Base-by-base conservation (phyloP, 2,329 filamentous ascomycete species). In the Stylonectria norvegica region DNA sequence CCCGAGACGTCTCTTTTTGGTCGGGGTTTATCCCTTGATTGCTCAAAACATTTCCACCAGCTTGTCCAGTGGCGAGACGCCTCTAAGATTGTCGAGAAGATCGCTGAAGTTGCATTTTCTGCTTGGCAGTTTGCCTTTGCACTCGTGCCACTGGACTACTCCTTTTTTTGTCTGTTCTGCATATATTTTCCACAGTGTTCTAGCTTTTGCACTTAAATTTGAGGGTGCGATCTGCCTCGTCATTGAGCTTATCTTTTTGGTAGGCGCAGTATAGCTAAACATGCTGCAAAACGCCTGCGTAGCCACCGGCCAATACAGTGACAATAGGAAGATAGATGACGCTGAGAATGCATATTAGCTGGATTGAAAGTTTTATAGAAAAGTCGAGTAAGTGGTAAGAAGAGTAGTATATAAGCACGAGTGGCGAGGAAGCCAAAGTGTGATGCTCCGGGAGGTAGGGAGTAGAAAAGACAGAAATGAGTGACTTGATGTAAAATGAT, bases 181-280 rank as follows among this genome's bases (percentile, higher is more conserved):
- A 40, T 40, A 38, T 10, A 14, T 30, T 25, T 2, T 17, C 6
- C 5, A 5, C n/a, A 27, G 25, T 29, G 33, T 35, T 17, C 32
- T 18, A 38, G 19, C 29, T 22, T 11, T 34, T 34, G 29, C 40
- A 42, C 12, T 25, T 32, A n/a, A 19, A 38, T 15, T 34, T 34
- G 16, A 42, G 15, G 20, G 27, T 32, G 17, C 40, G 34, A 29
- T 29, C n/a, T 10, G 10, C n/a, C 16, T 34, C 18, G 29, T 20
- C 14, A 33, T 45, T 45, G 34, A 45, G 42, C 16, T 15, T 19
- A 30, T 40, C 42, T 16, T 40, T 45, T 25, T 40, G 20, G 34
- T 45, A 45, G 28, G 37, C 42, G 28, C 41, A 45, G 34, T 34
- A 45, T 28, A 45, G 28, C 27, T 33, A 20, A 28, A 41, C 38